A percentile compares a stretch with the other conserved stretches of the same genome.
phyloP scores from a whole-genome alignment of 768 basidiomycete genomes.

The Multifurca ochricompacta region DNA sequence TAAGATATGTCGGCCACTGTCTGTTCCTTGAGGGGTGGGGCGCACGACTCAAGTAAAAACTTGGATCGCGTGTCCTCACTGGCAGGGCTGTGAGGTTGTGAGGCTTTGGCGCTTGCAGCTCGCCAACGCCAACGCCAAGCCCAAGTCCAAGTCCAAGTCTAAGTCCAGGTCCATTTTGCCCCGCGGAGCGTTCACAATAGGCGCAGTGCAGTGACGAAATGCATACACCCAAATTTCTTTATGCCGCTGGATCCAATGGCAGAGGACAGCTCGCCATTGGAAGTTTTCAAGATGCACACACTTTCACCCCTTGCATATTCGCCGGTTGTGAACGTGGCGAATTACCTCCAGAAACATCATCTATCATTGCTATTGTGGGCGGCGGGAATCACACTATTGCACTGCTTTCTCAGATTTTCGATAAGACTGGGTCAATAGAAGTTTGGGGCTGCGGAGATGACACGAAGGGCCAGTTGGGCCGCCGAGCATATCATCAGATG shows the following conservation, averaged over 20 bases:
- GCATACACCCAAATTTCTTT: conserved; percentile 20
- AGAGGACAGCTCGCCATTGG: conserved; percentile 40
- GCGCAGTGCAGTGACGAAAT: neutral
- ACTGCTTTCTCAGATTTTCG: conserved; percentile 38
- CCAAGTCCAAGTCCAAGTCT: too few species aligned
- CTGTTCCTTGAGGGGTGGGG: too few species aligned
- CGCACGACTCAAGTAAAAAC: too few species aligned
- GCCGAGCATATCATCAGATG: conserved; percentile 25
- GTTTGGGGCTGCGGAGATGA: conserved; percentile 78
- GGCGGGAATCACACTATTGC: conserved; percentile 79
- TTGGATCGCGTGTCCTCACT: too few species aligned
- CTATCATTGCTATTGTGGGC: conserved; percentile 46
- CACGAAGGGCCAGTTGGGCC: conserved; percentile 63
- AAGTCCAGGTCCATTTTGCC: too few species aligned
- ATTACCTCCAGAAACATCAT: conserved; percentile 23
- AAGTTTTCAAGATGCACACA: conserved; percentile 32
- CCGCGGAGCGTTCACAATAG: too few species aligned
- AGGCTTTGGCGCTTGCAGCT: too few species aligned
- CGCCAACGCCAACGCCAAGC: too few species aligned
- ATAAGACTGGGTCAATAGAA: conserved; percentile 23
- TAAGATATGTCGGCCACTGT: too few species aligned
- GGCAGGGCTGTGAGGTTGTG: too few species aligned
- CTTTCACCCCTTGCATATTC: conserved; percentile 35
- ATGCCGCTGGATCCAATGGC: conserved; percentile 43
- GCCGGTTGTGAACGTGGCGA: conserved; percentile 16